Conservation (phyloP, 192 early-diverging fungal genomes). For the Umbelopsis ramanniana region DNA sequence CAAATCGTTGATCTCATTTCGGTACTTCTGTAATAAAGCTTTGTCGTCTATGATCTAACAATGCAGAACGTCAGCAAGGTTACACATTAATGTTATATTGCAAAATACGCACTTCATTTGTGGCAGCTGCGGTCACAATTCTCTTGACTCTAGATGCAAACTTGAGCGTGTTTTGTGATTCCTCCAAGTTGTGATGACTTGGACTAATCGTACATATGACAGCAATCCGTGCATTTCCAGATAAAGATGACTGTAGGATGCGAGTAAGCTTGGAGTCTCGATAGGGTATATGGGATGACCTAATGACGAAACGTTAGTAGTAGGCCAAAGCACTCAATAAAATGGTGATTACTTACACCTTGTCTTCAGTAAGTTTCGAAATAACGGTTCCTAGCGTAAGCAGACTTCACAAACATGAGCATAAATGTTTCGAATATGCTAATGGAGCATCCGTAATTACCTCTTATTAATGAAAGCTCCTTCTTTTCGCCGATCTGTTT, state of each 20-base stretch:
- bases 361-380: constrained; percentile 78
- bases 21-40: constrained; percentile 83
- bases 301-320: not conserved
- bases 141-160: constrained; percentile 94
- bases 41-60: constrained; percentile 73
- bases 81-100: not conserved
- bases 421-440: not conserved
- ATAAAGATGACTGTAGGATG: constrained; percentile 90
- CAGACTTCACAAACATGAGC: constrained; percentile 47
- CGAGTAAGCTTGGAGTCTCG: constrained; percentile 97
- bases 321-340: not conserved
- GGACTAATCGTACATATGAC: constrained; percentile 95
- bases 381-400: constrained; percentile 94
- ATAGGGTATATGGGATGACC: constrained; percentile 86
- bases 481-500: constrained; percentile 89
- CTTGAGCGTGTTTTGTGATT: constrained; percentile 91
- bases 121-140: constrained; percentile 78
- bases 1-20: constrained; percentile 78
- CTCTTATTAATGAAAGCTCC: constrained; percentile 95
- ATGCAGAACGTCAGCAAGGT: not conserved
- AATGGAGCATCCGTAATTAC: not conserved
- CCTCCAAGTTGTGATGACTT: constrained; percentile 76
- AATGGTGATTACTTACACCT: constrained; percentile 38
- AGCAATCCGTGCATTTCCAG: constrained; percentile 86
- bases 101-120: constrained; percentile 63